Conservation (phyloP, 2,329 filamentous ascomycete species). For the Gremmenia infestans region DNA sequence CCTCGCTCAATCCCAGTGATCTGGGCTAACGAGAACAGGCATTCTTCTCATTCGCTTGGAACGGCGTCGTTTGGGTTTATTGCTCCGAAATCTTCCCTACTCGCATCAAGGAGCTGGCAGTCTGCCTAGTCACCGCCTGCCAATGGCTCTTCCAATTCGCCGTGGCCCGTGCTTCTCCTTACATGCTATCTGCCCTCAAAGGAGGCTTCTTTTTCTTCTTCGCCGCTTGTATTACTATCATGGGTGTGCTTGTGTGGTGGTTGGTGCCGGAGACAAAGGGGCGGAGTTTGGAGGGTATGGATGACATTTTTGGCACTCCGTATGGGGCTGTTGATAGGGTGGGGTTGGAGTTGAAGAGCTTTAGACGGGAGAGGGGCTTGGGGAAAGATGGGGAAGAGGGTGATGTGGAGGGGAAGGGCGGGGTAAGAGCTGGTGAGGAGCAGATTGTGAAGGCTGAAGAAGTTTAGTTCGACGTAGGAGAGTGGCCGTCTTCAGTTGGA, state of each 20-base stretch:
- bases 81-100: conserved; percentile 73
- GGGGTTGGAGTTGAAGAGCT: not conserved
- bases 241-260: conserved; percentile 56
- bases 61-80: conserved; percentile 70
- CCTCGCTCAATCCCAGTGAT: not conserved
- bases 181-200: conserved; percentile 55
- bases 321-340: not conserved
- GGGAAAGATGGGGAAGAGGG: not conserved
- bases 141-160: conserved; percentile 69
- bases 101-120: conserved; percentile 63
- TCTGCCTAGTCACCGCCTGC: conserved; percentile 65
- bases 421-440: not conserved
- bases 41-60: conserved; percentile 69
- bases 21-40: conserved; percentile 28
- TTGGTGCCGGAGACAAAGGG: conserved; percentile 62
- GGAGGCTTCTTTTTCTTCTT: conserved; percentile 69
- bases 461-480: no score
- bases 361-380: not conserved
- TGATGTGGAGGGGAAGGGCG: not conserved
- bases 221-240: conserved; percentile 54
- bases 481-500: no score
- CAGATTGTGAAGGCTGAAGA: no score
- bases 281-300: conserved; percentile 60
- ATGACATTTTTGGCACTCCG: conserved; percentile 27
- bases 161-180: conserved; percentile 60